phyloP scores from a whole-genome alignment of 148 eudicot species.

The Rhododendron molle region DNA sequence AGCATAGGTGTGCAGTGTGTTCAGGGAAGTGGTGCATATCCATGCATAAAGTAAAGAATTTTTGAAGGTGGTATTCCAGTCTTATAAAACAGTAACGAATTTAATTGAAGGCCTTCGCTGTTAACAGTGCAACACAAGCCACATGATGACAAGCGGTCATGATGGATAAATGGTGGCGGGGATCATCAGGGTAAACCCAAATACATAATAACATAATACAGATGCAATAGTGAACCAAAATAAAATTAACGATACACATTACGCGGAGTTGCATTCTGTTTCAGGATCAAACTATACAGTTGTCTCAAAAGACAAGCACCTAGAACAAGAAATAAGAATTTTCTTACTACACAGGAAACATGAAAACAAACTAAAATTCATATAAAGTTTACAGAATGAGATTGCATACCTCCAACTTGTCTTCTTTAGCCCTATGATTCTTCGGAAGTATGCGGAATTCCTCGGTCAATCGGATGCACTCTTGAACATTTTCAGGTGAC shows the following conservation, averaged over 20 bases:
- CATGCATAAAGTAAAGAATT: not conserved
- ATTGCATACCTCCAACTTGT: slow-evolving; percentile 37
- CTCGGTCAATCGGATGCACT: slow-evolving; percentile 34
- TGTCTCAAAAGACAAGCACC: not conserved
- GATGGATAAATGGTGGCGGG: not conserved
- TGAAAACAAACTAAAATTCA: not conserved
- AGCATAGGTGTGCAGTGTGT: not conserved
- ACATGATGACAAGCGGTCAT: not conserved
- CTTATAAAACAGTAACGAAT: not conserved
- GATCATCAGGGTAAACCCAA: not conserved
- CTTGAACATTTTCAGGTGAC: slow-evolving; percentile 39
- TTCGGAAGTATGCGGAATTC: slow-evolving; percentile 36
- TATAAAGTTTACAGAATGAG: not conserved
- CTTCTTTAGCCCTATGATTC: slow-evolving; percentile 42
- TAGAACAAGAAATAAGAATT: not conserved
- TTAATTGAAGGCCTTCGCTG: not conserved
- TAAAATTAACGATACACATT: not conserved
- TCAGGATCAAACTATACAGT: not conserved
- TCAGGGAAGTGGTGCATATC: not conserved
- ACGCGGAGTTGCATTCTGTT: not conserved
- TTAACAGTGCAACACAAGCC: not conserved
- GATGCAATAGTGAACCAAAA: not conserved
- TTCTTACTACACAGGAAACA: not conserved
- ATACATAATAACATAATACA: not conserved
- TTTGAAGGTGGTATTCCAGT: not conserved